A percentile compares a stretch with the other conserved stretches of the same genome.
These are phyloP conservation scores for Salvia miltiorrhiza DNA, from an alignment of 257 asterid genomes.

Conservation along the genomic window DNA sequence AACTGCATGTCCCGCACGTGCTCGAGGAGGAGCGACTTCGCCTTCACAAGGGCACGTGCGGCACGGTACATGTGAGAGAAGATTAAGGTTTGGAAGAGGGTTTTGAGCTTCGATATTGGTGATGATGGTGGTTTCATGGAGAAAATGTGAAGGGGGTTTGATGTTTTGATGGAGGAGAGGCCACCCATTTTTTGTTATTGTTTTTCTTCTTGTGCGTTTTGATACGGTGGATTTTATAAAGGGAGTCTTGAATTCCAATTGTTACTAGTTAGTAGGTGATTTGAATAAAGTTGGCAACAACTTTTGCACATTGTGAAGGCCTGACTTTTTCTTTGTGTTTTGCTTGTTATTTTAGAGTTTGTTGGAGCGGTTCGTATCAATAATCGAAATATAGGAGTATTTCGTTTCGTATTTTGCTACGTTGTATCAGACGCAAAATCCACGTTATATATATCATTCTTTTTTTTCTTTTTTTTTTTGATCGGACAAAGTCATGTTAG, in stretches of 20 bases:
- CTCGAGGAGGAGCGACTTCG: conserved; percentile 49
- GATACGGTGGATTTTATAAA: conserved; percentile 42
- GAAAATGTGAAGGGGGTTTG: conserved; percentile 31
- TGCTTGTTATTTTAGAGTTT: not conserved
- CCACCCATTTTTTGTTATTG: conserved; percentile 24
- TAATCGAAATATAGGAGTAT: not conserved
- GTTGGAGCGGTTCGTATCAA: not conserved
- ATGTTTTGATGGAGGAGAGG: conserved; percentile 32
- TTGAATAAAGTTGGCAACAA: conserved; percentile 60
- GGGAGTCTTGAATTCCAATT: conserved; percentile 38
- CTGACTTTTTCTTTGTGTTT: conserved; percentile 32
- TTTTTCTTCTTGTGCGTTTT: not conserved
- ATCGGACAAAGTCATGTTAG: too few species aligned
- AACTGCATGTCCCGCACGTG: conserved; percentile 42
- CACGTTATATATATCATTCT: too few species aligned
- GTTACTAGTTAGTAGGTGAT: conserved; percentile 52
- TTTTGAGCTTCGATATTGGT: conserved; percentile 35
- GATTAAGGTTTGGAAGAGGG: conserved; percentile 50
- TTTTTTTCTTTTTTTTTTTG: too few species aligned
- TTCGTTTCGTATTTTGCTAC: too few species aligned
- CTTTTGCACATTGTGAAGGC: conserved; percentile 44
- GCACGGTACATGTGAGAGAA: conserved; percentile 46
- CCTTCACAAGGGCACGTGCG: conserved; percentile 31
- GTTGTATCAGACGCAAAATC: too few species aligned
- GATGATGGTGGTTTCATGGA: conserved; percentile 39